Base-by-base conservation (phyloP, 768 basidiomycete genomes). In the Amanita molliuscula region DNA sequence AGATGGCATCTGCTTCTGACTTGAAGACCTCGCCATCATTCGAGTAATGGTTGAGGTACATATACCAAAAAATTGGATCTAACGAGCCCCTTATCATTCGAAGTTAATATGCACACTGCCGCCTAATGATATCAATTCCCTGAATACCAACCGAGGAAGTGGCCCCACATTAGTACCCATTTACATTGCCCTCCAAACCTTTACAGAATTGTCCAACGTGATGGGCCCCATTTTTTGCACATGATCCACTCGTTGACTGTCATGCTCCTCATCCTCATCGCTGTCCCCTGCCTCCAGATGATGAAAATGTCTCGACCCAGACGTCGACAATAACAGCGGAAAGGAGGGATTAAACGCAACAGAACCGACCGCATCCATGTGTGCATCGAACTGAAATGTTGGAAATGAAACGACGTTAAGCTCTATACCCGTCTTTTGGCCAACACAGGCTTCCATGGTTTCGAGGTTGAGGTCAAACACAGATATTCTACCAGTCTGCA, bases 261-360 rank as follows among this genome's bases (percentile, higher is more conserved):
- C 37, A 21, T 35, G 52, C 8, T 26, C 53, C 9, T 50, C 47
- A 13, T 35, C 43, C 9, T 52, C 57, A n/a, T 47, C 48, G 5
- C 59, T 60, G 3, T 59, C 61, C 13, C 53, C 53, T 4, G 56
- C 54, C 6, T 60, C 67, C 1, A 59, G 52, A 15, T 57, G 52
- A 1, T 54, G 54, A 57, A 87, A 87, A 61, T 85, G 79, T n/a
- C 90, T 67, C 5, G 91, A 90, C 2, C 91, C 91, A 0, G 88
- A 84, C 1, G 74, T 74, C 0, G 87, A 82, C 16, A 88, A 60
- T 3, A 91, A 56, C 2, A 68, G 45, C 0, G 88, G 67, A 8
- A 69, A 66, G 23, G 74, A 62, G 0, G 89, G 88, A 55, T 92
- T 84, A 57, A 93, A 87, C 0, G 76, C 64, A 1, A 86, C 79